Evolutionary conservation across 2,329 filamentous ascomycete genomes (phyloP).

Genomic region (Hymenotorrendiella dingleyae): DNA sequence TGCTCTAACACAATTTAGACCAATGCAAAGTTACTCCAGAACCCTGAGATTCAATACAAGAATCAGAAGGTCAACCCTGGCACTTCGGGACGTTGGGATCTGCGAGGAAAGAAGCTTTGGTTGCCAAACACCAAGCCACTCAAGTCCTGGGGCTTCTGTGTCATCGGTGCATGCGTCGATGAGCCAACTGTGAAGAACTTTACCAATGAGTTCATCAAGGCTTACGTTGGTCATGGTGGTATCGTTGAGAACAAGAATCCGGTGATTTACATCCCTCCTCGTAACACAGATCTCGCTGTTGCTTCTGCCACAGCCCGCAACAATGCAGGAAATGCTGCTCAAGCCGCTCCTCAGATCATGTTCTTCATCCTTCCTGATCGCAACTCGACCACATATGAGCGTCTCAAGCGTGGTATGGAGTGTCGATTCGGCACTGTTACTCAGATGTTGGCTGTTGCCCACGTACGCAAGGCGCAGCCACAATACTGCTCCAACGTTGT

Average conservation of each 20-base stretch:
- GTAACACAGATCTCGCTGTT: slow-evolving; percentile 11
- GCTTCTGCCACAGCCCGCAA: slow-evolving; percentile 12
- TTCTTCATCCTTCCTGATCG: slow-evolving; percentile 72
- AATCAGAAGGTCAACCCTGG: slow-evolving; percentile 49
- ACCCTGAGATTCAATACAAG: slow-evolving; percentile 64
- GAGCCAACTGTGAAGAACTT: slow-evolving; percentile 45
- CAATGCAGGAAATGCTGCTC: slow-evolving; percentile 16
- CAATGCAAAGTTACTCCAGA: slow-evolving; percentile 63
- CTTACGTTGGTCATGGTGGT: slow-evolving; percentile 58
- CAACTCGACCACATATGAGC: slow-evolving; percentile 67
- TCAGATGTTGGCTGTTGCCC: slow-evolving; percentile 66
- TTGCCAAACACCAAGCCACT: slow-evolving; percentile 57
- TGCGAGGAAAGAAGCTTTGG: slow-evolving; percentile 75
- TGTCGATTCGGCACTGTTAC: slow-evolving; percentile 78
- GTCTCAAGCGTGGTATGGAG: slow-evolving; percentile 85
- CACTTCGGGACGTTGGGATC: slow-evolving; percentile 74
- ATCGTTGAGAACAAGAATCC: slow-evolving; percentile 41
- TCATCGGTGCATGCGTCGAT: slow-evolving; percentile 52
- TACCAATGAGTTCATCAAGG: slow-evolving; percentile 53
- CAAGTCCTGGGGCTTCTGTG: slow-evolving; percentile 68
- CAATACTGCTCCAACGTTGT: slow-evolving; percentile 92
- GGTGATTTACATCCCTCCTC: slow-evolving; percentile 31
- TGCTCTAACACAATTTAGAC: slow-evolving; percentile 35
- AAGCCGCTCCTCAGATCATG: slow-evolving; percentile 59
- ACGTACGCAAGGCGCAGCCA: slow-evolving; percentile 62